Conservation (phyloP, 2,329 filamentous ascomycete genomes). For the Pseudohalonectria lignicola region DNA sequence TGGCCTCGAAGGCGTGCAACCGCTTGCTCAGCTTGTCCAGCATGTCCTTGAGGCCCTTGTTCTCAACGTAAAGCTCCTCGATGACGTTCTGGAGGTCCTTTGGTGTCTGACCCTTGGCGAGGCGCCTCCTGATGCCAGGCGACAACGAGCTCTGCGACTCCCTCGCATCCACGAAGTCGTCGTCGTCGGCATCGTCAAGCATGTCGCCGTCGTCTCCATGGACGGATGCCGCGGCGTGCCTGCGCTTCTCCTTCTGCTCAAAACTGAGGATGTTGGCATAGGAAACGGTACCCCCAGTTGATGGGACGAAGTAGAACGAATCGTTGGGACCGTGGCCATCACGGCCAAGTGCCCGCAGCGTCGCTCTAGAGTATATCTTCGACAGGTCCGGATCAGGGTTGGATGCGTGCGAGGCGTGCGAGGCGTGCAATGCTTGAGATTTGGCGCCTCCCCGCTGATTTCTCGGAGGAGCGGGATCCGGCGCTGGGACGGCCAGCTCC, state of each 20-base stretch:
- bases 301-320: constrained; percentile 92
- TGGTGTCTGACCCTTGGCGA: constrained; percentile 27
- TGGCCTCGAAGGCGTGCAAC: constrained; percentile 87
- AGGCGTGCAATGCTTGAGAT: constrained; percentile 7
- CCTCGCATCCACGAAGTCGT: constrained; percentile 82
- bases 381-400: constrained; percentile 62
- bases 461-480: constrained; percentile 26
- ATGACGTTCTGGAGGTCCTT: constrained; percentile 52
- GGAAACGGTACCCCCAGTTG: constrained; percentile 80
- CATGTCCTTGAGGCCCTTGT: constrained; percentile 72
- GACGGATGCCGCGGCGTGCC: constrained; percentile 36
- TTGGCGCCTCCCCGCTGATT: constrained; percentile 20
- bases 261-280: constrained; percentile 81
- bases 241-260: constrained; percentile 54
- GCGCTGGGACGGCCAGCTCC: constrained; percentile 19
- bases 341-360: constrained; percentile 66
- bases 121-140: constrained; percentile 26
- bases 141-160: constrained; percentile 46
- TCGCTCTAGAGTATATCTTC: constrained; percentile 75
- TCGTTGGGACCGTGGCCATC: constrained; percentile 55
- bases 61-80: constrained; percentile 84
- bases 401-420: constrained; percentile 14
- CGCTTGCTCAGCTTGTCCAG: constrained; percentile 79
- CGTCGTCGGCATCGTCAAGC: constrained; percentile 44
- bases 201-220: constrained; percentile 26